Evolutionary conservation across 345 rosid species (phyloP).

Genomic region (Erodium maritimum): DNA sequence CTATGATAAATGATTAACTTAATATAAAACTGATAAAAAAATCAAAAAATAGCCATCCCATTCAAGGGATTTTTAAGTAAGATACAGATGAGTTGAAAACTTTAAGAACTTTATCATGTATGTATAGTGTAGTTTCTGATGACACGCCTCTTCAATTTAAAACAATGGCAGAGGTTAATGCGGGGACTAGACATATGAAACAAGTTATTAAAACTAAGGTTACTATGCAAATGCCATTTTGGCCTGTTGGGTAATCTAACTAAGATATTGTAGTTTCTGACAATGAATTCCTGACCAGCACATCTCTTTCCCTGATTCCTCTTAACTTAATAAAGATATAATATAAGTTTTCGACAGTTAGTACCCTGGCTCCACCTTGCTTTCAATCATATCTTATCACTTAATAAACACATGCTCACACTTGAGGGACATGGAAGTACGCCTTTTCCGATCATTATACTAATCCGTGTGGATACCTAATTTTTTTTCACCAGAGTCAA

Average conservation of each 20-base stretch:
- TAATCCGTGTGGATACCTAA: neutral
- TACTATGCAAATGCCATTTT: neutral
- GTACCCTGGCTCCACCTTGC: neutral
- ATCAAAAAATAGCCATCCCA: neutral
- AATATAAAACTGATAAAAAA: neutral
- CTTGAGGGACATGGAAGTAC: too few relatives aligned
- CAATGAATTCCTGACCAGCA: neutral
- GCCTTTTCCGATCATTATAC: neutral
- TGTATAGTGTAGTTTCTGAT: neutral
- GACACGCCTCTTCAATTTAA: too few relatives aligned
- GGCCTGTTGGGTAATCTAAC: neutral
- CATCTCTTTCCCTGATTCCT: neutral
- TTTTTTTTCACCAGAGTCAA: neutral
- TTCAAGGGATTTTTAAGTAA: neutral
- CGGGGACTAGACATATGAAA: neutral
- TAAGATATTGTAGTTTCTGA: neutral
- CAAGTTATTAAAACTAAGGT: neutral
- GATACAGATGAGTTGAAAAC: neutral
- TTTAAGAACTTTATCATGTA: neutral
- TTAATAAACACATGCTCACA: too few relatives aligned
- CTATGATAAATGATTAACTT: neutral
- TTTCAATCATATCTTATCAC: neutral
- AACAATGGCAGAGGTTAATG: neutral
- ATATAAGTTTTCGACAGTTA: neutral
- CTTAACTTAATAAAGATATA: neutral